These are phyloP conservation scores for Lobosporangium transversale DNA, from an alignment of 192 early-diverging fungal species.

Conservation along the genomic window DNA sequence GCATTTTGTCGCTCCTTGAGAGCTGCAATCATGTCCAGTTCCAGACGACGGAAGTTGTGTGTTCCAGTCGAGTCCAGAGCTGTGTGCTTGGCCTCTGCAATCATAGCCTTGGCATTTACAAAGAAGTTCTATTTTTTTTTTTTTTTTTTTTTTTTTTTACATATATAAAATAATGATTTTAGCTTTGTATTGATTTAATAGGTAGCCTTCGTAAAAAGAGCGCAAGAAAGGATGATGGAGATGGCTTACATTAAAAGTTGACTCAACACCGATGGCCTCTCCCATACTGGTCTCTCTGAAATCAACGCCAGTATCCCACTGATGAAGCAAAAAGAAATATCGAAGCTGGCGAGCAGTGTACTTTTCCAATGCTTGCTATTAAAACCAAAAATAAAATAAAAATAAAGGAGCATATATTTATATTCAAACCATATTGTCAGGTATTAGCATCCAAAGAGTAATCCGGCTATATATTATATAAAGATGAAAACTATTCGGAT, in stretches of 20 bases:
- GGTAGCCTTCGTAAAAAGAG: no score
- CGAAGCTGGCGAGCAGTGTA: constrained; percentile 88
- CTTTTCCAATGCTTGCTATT: constrained; percentile 77
- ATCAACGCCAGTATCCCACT: constrained; percentile 90
- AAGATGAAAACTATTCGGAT: no score
- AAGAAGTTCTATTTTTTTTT: constrained; percentile 88
- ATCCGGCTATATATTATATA: no score
- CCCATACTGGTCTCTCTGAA: constrained; percentile 80
- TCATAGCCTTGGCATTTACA: constrained; percentile 78
- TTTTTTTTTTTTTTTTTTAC: no score
- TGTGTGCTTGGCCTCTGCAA: constrained; percentile 69
- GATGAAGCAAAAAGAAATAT: constrained; percentile 86
- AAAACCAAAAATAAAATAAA: not conserved
- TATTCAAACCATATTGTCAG: not conserved
- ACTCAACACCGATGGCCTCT: constrained; percentile 83
- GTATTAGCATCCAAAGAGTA: no score
- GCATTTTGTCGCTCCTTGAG: constrained; percentile 72
- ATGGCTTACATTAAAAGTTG: constrained; percentile 70
- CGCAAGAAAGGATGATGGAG: not conserved
- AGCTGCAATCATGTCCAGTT: constrained; percentile 73
- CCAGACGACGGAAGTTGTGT: constrained; percentile 77
- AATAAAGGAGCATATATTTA: not conserved
- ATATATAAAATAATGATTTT: no score
- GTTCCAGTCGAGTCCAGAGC: constrained; percentile 68
- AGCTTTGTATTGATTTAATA: no score